These are phyloP conservation scores for Hibiscus tridactylites DNA, from an alignment of 345 rosid genomes.

Conservation along the genomic window DNA sequence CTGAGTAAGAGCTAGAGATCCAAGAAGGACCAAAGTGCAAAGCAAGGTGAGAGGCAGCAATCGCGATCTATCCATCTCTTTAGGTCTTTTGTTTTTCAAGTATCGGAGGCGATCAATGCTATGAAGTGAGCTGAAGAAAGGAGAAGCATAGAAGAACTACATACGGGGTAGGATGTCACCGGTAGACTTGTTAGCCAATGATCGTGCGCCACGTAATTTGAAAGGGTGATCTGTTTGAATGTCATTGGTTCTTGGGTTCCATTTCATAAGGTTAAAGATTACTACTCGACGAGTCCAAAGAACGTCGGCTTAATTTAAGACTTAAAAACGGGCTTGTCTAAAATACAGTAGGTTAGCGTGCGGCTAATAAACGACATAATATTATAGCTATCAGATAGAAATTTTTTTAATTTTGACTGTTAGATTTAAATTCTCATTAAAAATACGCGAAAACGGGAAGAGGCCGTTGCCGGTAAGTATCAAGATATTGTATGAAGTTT, in stretches of 20 bases:
- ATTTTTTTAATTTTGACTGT: too few relatives aligned
- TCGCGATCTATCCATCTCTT: slow-evolving; percentile 41
- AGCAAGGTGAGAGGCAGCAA: slow-evolving; percentile 22
- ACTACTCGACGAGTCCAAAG: too few relatives aligned
- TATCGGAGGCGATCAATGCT: neutral
- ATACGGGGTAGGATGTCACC: neutral
- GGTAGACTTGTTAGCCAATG: neutral
- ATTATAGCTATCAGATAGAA: too few relatives aligned
- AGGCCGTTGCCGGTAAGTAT: too few relatives aligned
- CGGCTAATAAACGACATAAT: too few relatives aligned
- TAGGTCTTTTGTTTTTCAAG: neutral
- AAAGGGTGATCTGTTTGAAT: neutral
- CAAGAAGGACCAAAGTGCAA: slow-evolving; percentile 32
- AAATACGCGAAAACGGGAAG: too few relatives aligned
- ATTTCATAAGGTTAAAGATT: too few relatives aligned
- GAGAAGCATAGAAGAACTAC: neutral
- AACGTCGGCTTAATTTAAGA: too few relatives aligned
- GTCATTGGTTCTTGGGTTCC: neutral
- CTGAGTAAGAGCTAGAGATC: slow-evolving; percentile 38
- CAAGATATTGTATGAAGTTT: too few relatives aligned
- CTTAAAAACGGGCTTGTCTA: too few relatives aligned
- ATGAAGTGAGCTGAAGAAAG: neutral
- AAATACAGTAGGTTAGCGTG: too few relatives aligned
- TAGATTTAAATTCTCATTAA: too few relatives aligned
- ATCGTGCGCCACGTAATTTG: neutral